These are phyloP conservation scores for Hymenoscyphus repandus DNA, from an alignment of 2,329 filamentous ascomycete genomes.

Conservation along the genomic window DNA sequence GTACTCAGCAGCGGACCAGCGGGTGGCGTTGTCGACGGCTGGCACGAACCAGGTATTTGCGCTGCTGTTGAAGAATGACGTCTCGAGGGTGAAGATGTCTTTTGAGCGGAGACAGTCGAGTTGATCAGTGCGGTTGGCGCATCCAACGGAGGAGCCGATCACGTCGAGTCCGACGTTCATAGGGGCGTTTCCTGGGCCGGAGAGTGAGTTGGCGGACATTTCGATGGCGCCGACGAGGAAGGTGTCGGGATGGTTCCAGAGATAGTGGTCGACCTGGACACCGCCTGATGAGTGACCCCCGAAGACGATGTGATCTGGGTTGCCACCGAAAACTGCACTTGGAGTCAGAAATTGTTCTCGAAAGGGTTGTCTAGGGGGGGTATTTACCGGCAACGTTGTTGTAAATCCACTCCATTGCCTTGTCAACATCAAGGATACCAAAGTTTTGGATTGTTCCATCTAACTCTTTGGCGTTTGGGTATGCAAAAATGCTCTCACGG, in stretches of 20 bases:
- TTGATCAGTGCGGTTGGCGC: conserved; percentile 30
- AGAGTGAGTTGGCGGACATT: conserved; percentile 40
- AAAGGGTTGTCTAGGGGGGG: no score
- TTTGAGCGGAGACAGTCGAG: conserved; percentile 36
- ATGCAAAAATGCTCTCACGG: conserved; percentile 40
- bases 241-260: conserved; percentile 37
- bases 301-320: conserved; percentile 33
- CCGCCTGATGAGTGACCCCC: conserved; percentile 46
- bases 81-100: conserved; percentile 29
- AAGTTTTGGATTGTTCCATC: conserved; percentile 11
- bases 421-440: conserved; percentile 55
- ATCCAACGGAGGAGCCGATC: conserved; percentile 35
- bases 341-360: neutral
- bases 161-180: conserved; percentile 34
- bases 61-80: conserved; percentile 32
- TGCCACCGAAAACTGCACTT: conserved; percentile 41
- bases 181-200: conserved; percentile 36
- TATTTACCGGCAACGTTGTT: conserved; percentile 57
- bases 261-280: conserved; percentile 35
- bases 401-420: conserved; percentile 52
- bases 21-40: conserved; percentile 33
- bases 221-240: conserved; percentile 36
- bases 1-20: conserved; percentile 29
- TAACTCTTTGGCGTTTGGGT: conserved; percentile 21
- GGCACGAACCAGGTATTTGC: conserved; percentile 40